These are phyloP conservation scores for Naganishia sp. DNA, from an alignment of 1,284 basidiomycete species.

Conservation along the genomic window DNA sequence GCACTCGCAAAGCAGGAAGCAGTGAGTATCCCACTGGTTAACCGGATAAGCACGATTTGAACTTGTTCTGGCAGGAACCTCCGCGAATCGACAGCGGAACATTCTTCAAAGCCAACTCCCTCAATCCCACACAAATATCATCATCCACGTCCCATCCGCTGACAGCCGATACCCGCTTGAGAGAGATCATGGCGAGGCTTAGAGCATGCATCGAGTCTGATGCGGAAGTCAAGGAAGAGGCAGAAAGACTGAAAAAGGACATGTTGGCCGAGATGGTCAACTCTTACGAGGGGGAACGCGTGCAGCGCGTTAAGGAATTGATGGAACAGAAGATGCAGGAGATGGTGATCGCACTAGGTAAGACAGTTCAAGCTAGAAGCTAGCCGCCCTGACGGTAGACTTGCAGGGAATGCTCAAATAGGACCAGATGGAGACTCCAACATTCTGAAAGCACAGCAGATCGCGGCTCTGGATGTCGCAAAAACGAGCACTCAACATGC, in stretches of 20 bases:
- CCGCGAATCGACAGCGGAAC: conserved; percentile 25
- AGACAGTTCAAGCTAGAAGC: background rate
- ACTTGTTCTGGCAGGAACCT: conserved; percentile 21
- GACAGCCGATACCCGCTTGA: conserved; percentile 46
- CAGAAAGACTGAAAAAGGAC: conserved; percentile 24
- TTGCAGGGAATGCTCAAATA: background rate
- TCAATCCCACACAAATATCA: conserved; percentile 38
- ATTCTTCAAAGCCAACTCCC: conserved; percentile 33
- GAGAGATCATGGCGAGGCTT: conserved; percentile 21
- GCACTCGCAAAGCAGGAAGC: conserved; percentile 42
- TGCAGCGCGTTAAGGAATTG: conserved; percentile 22
- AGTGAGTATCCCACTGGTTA: conserved; percentile 35
- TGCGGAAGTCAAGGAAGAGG: conserved; percentile 26
- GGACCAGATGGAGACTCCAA: background rate
- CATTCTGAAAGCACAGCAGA: background rate
- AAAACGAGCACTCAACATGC: conserved; percentile 1
- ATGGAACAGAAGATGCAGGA: conserved; percentile 25
- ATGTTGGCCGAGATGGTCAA: conserved; percentile 21
- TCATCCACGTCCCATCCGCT: conserved; percentile 49
- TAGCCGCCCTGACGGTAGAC: background rate
- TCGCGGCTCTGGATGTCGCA: background rate
- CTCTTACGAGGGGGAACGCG: conserved; percentile 31
- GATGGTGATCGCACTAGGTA: conserved; percentile 20
- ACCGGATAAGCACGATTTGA: background rate
- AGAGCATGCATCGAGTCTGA: conserved; percentile 29